Evolutionary conservation across 768 basidiomycete species (phyloP).

Genomic region (Infundibulicybe gibba): DNA sequence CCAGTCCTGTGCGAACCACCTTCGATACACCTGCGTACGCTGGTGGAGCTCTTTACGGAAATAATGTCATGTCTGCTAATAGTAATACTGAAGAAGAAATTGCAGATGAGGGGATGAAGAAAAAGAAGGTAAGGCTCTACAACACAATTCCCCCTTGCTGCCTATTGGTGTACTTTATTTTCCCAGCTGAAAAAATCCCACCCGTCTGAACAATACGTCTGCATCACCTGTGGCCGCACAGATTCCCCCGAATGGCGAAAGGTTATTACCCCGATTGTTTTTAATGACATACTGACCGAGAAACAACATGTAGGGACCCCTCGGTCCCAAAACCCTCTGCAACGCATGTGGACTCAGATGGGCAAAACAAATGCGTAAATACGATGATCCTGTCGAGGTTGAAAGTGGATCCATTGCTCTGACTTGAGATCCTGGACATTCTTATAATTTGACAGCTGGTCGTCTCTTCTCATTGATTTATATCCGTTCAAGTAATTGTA

Average conservation of each 20-base stretch:
- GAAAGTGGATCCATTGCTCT: not conserved
- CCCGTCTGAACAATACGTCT: slow-evolving; percentile 71
- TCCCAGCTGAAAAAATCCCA: slow-evolving; percentile 44
- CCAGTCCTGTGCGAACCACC: not conserved
- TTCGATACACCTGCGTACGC: not conserved
- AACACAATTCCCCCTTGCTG: not conserved
- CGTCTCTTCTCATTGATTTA: too few species aligned
- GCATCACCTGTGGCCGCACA: slow-evolving; percentile 89
- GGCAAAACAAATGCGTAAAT: slow-evolving; percentile 65
- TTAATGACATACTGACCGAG: not conserved
- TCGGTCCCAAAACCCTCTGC: slow-evolving; percentile 96
- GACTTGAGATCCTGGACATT: too few species aligned
- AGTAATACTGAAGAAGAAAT: slow-evolving; percentile 34
- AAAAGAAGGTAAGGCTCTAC: slow-evolving; percentile 55
- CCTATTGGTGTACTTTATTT: not conserved
- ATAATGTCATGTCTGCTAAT: not conserved
- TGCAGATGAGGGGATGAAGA: slow-evolving; percentile 48
- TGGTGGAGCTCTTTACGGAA: not conserved
- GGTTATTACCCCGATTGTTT: slow-evolving; percentile 28
- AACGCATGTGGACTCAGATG: slow-evolving; percentile 94
- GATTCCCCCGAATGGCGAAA: slow-evolving; percentile 98
- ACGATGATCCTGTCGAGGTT: slow-evolving; percentile 27
- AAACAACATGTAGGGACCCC: slow-evolving; percentile 61
- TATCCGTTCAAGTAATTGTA: too few species aligned
- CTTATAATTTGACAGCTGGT: too few species aligned